Conservation (phyloP, 2,329 filamentous ascomycete species). For the Ophiostoma tasmaniense region DNA sequence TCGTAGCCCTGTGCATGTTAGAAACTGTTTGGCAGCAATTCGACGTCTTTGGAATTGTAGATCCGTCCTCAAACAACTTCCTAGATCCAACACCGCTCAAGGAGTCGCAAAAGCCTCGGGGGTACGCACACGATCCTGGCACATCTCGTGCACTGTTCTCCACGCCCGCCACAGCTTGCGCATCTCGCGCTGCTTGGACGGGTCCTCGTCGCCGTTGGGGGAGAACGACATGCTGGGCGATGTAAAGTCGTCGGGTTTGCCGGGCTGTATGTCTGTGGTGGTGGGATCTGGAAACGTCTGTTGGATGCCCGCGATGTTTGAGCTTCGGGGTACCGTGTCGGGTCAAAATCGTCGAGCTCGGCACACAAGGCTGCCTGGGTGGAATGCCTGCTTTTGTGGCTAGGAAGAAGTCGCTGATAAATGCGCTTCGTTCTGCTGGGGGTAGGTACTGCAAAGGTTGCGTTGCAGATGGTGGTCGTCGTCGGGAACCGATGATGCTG, state of each 20-base stretch:
- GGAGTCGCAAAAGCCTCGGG: constrained; percentile 13
- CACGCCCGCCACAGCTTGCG: constrained; percentile 85
- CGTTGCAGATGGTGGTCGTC: not conserved
- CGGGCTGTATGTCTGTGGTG: not conserved
- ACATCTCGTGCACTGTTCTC: constrained; percentile 92
- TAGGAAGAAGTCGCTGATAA: not conserved
- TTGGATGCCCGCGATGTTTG: not conserved
- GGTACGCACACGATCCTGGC: constrained; percentile 68
- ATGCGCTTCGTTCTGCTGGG: not conserved
- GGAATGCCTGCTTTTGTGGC: not conserved
- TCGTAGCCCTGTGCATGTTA: constrained; percentile 68
- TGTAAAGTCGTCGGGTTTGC: not conserved
- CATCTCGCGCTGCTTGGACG: constrained; percentile 43
- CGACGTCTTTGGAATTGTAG: not conserved
- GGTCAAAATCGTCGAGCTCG: not conserved
- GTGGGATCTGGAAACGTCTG: not conserved
- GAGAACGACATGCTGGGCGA: constrained; percentile 15
- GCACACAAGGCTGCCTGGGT: not conserved
- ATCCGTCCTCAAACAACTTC: not conserved
- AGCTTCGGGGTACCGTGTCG: not conserved
- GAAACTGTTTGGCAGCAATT: not conserved
- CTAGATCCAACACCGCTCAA: constrained; percentile 6
- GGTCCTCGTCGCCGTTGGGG: constrained; percentile 20
- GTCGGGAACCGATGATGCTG: not conserved
- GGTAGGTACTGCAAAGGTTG: not conserved